Base-by-base conservation (phyloP, 2,329 filamentous ascomycete species). In the Biscogniauxia mediterranea region DNA sequence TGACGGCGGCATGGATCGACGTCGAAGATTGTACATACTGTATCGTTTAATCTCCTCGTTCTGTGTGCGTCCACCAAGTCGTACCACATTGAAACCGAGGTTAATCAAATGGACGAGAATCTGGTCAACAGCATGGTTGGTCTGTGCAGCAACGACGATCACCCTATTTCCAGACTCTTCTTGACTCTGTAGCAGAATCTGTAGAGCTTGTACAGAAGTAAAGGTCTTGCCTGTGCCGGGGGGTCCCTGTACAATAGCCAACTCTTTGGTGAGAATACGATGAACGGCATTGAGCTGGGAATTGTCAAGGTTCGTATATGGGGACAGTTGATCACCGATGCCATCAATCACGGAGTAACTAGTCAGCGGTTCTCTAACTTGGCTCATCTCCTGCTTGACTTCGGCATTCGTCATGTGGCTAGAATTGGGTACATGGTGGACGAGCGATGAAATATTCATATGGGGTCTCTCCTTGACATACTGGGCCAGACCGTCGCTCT, bases 51-150 rank as follows among this genome's bases (percentile, higher is more conserved):
- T 88, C 0, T 83, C 81, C 0, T 79, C 76, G 62, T 91, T 88
- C 56, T 85, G 83, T 19, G 89, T 91, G 28, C 90, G 84, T 2
- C 88, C 87, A 51, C 92, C 92, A 9, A 85, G 71, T 2, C 83
- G 81, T 9, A 80, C 77, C 60, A 93, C 87, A 1, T 85, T 81
- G 81, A 75, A 89, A 2, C 73, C 75, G 0, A 68, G 58, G 1
- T 78, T 71, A 1, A 86, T 79, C 17, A 92, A 80, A 58, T 89
- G 85, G 0, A 78, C 77, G 0, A 97, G 79, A 0, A 97, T 79
- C 71, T 97, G 93, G 68, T 97, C 93, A 0, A 97, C 78, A 0
- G 93, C 93, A 74, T 97, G 92, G 61, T 97, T 97, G 0, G 93
- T 97, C 69, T 97, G 92, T 7, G 92, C 92, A 0, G 92, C 85